A percentile compares a stretch with the other conserved stretches of the same genome.
Conservation (phyloP, 2,329 filamentous ascomycete species). For the Alternaria novae-zelandiae region DNA sequence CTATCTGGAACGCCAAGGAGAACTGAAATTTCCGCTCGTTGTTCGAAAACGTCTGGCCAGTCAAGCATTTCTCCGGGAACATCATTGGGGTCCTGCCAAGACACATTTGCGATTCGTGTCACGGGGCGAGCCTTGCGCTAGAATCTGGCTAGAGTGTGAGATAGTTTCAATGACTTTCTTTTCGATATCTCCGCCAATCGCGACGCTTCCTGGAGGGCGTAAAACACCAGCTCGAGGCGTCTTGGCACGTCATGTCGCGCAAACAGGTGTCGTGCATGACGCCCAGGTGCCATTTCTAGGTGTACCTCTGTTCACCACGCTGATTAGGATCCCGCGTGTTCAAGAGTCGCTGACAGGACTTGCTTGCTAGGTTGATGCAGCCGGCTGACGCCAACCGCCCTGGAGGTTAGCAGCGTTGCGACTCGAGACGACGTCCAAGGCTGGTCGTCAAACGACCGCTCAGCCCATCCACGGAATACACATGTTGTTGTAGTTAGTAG, state of each 20-base stretch:
- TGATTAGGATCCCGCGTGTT: background rate
- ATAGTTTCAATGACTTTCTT: constrained; percentile 9
- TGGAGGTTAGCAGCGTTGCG: background rate
- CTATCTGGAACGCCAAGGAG: constrained; percentile 5
- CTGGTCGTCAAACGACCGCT: background rate
- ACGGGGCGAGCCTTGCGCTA: background rate
- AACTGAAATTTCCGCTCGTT: constrained; percentile 3
- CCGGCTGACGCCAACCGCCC: background rate
- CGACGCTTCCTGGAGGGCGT: background rate
- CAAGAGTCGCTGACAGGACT: background rate
- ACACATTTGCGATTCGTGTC: background rate
- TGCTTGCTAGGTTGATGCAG: background rate
- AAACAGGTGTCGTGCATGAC: background rate
- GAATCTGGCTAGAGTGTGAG: background rate
- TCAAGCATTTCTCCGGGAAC: constrained; percentile 7
- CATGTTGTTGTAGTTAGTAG: background rate
- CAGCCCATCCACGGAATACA: background rate
- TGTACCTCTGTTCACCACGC: background rate
- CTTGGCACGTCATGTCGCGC: constrained; percentile 2
- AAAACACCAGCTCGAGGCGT: constrained; percentile 5
- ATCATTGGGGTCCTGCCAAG: background rate
- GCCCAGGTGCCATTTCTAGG: background rate
- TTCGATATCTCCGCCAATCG: constrained; percentile 1
- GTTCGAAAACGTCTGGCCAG: constrained; percentile 6
- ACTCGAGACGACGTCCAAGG: background rate